Conservation (phyloP, 768 basidiomycete genomes). For the Rubroboletus pulcherrimus region DNA sequence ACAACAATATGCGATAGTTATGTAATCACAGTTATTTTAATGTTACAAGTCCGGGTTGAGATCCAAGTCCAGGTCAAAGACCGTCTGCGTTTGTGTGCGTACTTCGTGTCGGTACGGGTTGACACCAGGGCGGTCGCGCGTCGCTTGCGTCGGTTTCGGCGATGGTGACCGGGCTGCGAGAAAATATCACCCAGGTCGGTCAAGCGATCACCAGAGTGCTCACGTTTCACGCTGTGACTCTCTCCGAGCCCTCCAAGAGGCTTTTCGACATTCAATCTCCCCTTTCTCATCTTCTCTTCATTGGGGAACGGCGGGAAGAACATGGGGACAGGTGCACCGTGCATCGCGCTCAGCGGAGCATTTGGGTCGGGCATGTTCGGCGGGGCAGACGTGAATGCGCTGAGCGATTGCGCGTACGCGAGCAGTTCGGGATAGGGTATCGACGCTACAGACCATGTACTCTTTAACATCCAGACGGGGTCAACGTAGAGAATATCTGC, state of each 20-base stretch:
- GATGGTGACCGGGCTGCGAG: constrained; percentile 57
- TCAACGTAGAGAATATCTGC: constrained; percentile 8
- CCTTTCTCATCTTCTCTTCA: constrained; percentile 87
- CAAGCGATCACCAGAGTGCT: constrained; percentile 21
- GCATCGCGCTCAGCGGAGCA: constrained; percentile 39
- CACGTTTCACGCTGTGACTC: constrained; percentile 78
- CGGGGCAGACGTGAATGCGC: constrained; percentile 84
- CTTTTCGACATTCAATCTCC: constrained; percentile 74
- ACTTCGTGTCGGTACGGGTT: constrained; percentile 74
- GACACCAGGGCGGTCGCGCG: constrained; percentile 48
- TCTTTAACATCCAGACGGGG: neutral
- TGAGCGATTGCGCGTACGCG: constrained; percentile 80
- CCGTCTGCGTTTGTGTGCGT: constrained; percentile 53
- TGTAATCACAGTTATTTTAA: constrained; percentile 31
- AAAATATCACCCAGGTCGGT: constrained; percentile 4
- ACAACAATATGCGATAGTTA: constrained; percentile 10
- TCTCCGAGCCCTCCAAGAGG: constrained; percentile 77
- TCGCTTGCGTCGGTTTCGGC: constrained; percentile 47
- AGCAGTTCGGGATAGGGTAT: constrained; percentile 82
- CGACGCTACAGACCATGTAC: constrained; percentile 44
- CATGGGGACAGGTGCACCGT: constrained; percentile 69
- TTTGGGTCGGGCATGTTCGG: constrained; percentile 80
- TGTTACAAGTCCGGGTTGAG: constrained; percentile 73
- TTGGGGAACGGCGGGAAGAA: constrained; percentile 92
- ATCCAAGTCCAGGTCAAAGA: constrained; percentile 80